Evolutionary conservation across 176 grass and related monocot species (phyloP).

Genomic region (Oryza glaberrima): DNA sequence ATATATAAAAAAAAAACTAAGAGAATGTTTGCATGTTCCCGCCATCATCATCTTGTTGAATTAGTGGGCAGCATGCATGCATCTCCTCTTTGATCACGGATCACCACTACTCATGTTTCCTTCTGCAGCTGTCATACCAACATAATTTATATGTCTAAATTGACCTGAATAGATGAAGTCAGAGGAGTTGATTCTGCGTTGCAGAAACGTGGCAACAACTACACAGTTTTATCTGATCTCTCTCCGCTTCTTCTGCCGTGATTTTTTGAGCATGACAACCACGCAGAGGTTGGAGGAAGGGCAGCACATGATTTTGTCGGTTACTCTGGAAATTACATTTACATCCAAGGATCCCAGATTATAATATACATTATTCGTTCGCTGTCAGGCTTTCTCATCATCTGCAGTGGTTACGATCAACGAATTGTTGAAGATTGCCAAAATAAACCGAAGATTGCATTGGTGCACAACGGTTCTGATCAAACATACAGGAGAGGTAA

Average conservation of each 20-base stretch:
- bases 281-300: background rate
- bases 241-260: background rate
- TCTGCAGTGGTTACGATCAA: background rate
- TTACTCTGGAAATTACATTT: background rate
- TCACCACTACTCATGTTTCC: background rate
- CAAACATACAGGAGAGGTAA: too few species aligned
- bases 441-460: background rate
- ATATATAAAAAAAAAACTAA: background rate
- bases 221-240: background rate
- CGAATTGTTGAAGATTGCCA: background rate
- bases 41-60: background rate
- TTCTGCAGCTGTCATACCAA: background rate
- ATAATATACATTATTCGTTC: background rate
- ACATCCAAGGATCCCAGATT: too few species aligned
- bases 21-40: background rate
- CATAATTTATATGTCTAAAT: background rate
- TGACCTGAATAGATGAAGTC: background rate
- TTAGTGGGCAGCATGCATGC: background rate
- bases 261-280: background rate
- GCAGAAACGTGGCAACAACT: background rate
- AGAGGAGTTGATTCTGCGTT: too few species aligned
- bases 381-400: background rate
- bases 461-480: too few species aligned
- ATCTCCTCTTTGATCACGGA: background rate
- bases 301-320: background rate